Evolutionary conservation across 495 filamentous ascomycete genomes (phyloP).

Genomic region (Podospora tetraspora): DNA sequence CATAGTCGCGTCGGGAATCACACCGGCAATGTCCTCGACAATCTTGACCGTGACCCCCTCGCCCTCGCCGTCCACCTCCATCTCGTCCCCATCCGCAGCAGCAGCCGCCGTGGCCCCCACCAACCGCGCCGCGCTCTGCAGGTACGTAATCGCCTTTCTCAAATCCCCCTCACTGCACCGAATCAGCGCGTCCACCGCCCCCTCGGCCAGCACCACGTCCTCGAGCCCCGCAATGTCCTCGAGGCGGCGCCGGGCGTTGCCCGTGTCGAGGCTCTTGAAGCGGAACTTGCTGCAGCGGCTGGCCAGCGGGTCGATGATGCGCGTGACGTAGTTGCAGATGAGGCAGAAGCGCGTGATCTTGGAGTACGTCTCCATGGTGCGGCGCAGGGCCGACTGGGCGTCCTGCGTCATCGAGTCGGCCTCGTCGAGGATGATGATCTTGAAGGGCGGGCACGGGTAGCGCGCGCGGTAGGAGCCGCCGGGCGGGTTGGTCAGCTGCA

Average conservation of each 20-base stretch:
- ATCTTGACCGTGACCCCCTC: conserved; percentile 63
- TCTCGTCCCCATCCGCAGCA: conserved; percentile 46
- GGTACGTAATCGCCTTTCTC: conserved; percentile 89
- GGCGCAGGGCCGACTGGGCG: conserved; percentile 82
- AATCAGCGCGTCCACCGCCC: conserved; percentile 77
- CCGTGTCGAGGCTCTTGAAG: conserved; percentile 90
- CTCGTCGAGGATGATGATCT: conserved; percentile 96
- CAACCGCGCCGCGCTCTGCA: conserved; percentile 84
- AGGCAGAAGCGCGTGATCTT: conserved; percentile 96
- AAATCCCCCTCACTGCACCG: conserved; percentile 88
- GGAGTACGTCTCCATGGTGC: conserved; percentile 97
- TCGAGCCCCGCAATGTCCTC: conserved; percentile 77
- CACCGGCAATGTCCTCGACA: conserved; percentile 93
- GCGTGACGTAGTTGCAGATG: conserved; percentile 96
- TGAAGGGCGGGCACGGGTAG: conserved; percentile 95
- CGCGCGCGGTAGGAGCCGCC: conserved; percentile 54
- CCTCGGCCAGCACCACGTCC: conserved; percentile 65
- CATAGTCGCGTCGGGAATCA: conserved; percentile 73
- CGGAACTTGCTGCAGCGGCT: conserved; percentile 93
- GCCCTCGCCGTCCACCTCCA: conserved; percentile 52
- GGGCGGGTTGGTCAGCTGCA: conserved; percentile 81
- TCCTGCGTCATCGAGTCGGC: conserved; percentile 99
- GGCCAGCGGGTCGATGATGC: conserved; percentile 95
- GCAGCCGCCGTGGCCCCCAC: conserved; percentile 49
- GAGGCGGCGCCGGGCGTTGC: conserved; percentile 66